phyloP scores from a whole-genome alignment of 768 basidiomycete genomes.

The Suillus discolor region DNA sequence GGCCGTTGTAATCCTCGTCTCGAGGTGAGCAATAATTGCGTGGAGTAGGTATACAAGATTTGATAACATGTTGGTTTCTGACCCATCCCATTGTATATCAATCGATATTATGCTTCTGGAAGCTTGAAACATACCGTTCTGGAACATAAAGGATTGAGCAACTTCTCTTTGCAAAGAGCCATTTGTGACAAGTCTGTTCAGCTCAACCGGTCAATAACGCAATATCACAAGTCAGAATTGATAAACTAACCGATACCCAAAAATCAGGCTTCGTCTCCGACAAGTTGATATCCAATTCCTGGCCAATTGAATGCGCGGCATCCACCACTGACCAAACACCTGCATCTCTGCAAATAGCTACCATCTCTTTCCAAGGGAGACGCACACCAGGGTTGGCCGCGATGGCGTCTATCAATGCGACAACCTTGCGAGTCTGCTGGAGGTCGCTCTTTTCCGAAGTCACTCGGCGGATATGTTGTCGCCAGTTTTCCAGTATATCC shows the following conservation, averaged over 20 bases:
- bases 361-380: conserved; percentile 74
- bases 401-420: conserved; percentile 74
- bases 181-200: conserved; percentile 80
- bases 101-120: neutral
- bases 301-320: conserved; percentile 79
- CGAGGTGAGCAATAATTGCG: conserved; percentile 51
- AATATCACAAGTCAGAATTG: neutral
- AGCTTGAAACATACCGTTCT: conserved; percentile 38
- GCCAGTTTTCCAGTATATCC: conserved; percentile 55
- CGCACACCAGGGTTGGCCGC: conserved; percentile 59
- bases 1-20: conserved; percentile 33
- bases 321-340: conserved; percentile 73
- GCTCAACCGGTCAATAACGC: neutral
- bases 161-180: conserved; percentile 72
- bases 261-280: conserved; percentile 65
- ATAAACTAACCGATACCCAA: conserved; percentile 64
- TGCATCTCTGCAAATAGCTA: conserved; percentile 62
- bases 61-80: conserved; percentile 68
- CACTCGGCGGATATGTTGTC: conserved; percentile 36
- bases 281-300: conserved; percentile 64
- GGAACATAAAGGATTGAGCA: conserved; percentile 78
- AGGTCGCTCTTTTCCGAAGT: conserved; percentile 22
- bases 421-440: conserved; percentile 44
- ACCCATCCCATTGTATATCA: neutral
- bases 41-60: conserved; percentile 60